A percentile compares a stretch with the other conserved stretches of the same genome.
Evolutionary conservation across 352 stramenopile species (phyloP).

Genomic region (Pythium apleroticum): DNA sequence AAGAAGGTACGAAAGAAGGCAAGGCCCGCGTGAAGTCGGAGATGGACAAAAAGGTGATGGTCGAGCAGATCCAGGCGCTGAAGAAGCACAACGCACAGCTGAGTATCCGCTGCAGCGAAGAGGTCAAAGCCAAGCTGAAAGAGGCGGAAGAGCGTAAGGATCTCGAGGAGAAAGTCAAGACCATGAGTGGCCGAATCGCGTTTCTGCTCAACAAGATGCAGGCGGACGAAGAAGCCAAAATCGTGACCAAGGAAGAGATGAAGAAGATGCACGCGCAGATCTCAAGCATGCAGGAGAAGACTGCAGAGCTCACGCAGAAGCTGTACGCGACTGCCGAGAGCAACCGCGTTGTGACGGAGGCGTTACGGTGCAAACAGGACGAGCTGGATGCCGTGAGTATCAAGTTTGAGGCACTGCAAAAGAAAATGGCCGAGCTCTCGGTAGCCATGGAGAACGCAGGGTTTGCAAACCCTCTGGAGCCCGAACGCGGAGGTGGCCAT

Average conservation of each 20-base stretch:
- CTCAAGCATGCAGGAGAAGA: slow-evolving; percentile 85
- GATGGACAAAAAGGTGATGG: slow-evolving; percentile 92
- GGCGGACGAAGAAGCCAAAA: slow-evolving; percentile 93
- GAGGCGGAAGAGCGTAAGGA: slow-evolving; percentile 91
- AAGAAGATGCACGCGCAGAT: slow-evolving; percentile 95
- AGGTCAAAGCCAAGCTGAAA: slow-evolving; percentile 92
- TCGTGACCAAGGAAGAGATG: slow-evolving; percentile 91
- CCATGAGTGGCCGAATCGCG: slow-evolving; percentile 89
- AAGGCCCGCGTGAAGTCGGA: slow-evolving; percentile 93
- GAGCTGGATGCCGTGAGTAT: slow-evolving; percentile 87
- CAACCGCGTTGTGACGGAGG: slow-evolving; percentile 92
- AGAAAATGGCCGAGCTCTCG: slow-evolving; percentile 65
- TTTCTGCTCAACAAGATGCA: slow-evolving; percentile 98
- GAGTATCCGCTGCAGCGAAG: slow-evolving; percentile 89
- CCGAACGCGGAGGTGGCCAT: slow-evolving; percentile 26
- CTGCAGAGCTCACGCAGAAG: slow-evolving; percentile 88
- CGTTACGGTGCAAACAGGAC: slow-evolving; percentile 86
- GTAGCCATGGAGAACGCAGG: slow-evolving; percentile 61
- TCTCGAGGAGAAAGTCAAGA: slow-evolving; percentile 94
- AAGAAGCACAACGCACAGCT: slow-evolving; percentile 96
- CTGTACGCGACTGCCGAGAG: slow-evolving; percentile 89
- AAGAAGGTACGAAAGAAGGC: slow-evolving; percentile 92
- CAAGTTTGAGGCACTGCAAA: slow-evolving; percentile 75
- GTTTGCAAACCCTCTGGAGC: slow-evolving; percentile 31
- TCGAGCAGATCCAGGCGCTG: slow-evolving; percentile 93